These are phyloP conservation scores for Candida sp. DNA, from an alignment of 1,139 yeast genomes.

Conservation along the genomic window DNA sequence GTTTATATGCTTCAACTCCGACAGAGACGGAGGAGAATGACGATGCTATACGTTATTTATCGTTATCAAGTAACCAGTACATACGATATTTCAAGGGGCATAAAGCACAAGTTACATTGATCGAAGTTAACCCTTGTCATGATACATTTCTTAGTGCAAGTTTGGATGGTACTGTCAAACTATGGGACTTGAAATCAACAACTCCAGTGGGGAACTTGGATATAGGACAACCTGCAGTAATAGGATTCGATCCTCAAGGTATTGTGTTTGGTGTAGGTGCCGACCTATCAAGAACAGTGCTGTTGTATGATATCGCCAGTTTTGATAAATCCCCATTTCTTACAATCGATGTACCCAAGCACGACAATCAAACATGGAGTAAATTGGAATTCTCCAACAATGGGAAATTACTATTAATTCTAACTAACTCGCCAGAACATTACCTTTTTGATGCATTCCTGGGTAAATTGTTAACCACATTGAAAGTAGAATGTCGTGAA, in stretches of 20 bases:
- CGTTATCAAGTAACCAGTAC: slow-evolving; percentile 75
- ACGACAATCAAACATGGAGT: slow-evolving; percentile 46
- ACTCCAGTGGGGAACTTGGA: slow-evolving; percentile 62
- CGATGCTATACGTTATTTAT: slow-evolving; percentile 71
- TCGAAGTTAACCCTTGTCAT: slow-evolving; percentile 73
- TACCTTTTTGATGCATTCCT: slow-evolving; percentile 69
- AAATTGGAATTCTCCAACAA: slow-evolving; percentile 82
- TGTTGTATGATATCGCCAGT: slow-evolving; percentile 58
- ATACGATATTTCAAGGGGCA: slow-evolving; percentile 89
- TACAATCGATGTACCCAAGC: slow-evolving; percentile 24
- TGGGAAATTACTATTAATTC: slow-evolving; percentile 69
- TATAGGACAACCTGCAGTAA: slow-evolving; percentile 51
- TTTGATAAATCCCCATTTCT: slow-evolving; percentile 57
- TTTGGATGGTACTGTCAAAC: slow-evolving; percentile 72
- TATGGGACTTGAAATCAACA: slow-evolving; percentile 79
- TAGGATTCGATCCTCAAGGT: slow-evolving; percentile 83
- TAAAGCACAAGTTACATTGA: slow-evolving; percentile 62
- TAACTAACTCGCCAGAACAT: slow-evolving; percentile 53
- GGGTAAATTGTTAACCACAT: slow-evolving; percentile 56
- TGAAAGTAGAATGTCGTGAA: slow-evolving; percentile 12
- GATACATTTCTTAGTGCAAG: slow-evolving; percentile 71
- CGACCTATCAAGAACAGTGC: slow-evolving; percentile 36
- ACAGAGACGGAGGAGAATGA: slow-evolving; percentile 40
- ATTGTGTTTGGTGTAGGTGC: slow-evolving; percentile 73
- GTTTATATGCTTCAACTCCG: slow-evolving; percentile 81